These are phyloP conservation scores for Blastobotrys petasosporus DNA, from an alignment of 1,139 yeast species.

Conservation along the genomic window DNA sequence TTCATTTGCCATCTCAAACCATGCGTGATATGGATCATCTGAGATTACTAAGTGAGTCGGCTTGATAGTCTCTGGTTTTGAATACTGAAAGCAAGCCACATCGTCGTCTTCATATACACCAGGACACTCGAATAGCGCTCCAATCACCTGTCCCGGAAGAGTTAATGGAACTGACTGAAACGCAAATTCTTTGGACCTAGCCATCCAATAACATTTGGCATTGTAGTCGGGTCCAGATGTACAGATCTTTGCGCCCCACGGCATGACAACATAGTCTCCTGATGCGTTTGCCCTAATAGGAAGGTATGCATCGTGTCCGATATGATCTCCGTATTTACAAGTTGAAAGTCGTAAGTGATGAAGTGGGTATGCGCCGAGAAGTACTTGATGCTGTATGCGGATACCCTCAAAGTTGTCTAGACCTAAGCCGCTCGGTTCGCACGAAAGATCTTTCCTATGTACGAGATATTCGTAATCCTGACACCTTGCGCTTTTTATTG, in stretches of 20 bases:
- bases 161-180: constrained; percentile 6
- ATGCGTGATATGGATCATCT: constrained; percentile 9
- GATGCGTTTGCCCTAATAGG: constrained; percentile 15
- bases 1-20: constrained; percentile 8
- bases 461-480: constrained; percentile 4
- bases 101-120: constrained; percentile 4
- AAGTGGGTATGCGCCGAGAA: constrained; percentile 14
- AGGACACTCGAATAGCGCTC: constrained; percentile 9
- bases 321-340: constrained; percentile 11
- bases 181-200: constrained; percentile 8
- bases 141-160: constrained; percentile 9
- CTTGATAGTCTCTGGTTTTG: neutral
- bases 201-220: constrained; percentile 9
- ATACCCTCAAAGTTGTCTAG: constrained; percentile 23
- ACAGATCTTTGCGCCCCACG: constrained; percentile 26
- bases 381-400: constrained; percentile 25
- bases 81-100: constrained; percentile 5
- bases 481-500: too few species aligned
- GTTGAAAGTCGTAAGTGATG: constrained; percentile 22
- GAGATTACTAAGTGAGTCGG: constrained; percentile 6
- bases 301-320: constrained; percentile 21
- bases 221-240: constrained; percentile 9
- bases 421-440: constrained; percentile 20
- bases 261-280: constrained; percentile 16
- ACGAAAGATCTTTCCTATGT: constrained; percentile 11